Conservation (phyloP, 2,329 filamentous ascomycete species). For the Xylariomycetidae sp. region DNA sequence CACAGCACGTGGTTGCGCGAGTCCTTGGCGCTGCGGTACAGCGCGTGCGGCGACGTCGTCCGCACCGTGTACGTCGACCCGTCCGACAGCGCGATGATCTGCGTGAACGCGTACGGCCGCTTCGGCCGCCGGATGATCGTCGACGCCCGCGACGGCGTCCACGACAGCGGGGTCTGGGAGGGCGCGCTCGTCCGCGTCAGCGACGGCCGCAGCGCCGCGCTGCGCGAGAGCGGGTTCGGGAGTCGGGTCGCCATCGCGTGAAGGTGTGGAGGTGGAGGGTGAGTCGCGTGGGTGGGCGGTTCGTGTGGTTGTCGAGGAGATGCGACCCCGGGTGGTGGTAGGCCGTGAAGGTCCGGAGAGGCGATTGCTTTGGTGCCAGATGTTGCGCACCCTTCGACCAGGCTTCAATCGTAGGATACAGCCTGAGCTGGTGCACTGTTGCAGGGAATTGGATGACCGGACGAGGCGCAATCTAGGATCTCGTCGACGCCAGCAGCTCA, state of each 20-base stretch:
- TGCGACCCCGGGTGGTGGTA: not conserved
- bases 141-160: constrained; percentile 67
- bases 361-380: constrained; percentile 5
- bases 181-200: constrained; percentile 3
- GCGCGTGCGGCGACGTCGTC: constrained; percentile 63
- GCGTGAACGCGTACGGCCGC: constrained; percentile 94
- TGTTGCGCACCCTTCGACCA: not conserved
- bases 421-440: no score
- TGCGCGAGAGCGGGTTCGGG: constrained; percentile 1
- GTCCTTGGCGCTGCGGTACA: constrained; percentile 66
- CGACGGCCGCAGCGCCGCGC: no score
- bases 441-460: no score
- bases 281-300: constrained; percentile 8
- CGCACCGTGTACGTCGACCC: constrained; percentile 77
- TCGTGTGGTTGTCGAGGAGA: not conserved
- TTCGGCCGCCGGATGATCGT: constrained; percentile 83
- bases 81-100: constrained; percentile 87
- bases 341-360: not conserved
- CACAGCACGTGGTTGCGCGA: constrained; percentile 83
- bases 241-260: constrained; percentile 27
- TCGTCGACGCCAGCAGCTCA: no score
- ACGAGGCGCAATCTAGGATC: no score
- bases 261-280: constrained; percentile 1
- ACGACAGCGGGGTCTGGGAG: constrained; percentile 20
- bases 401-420: no score